Evolutionary conservation across 2,329 filamentous ascomycete genomes (phyloP).

Genomic region (Geosmithia putterillii): DNA sequence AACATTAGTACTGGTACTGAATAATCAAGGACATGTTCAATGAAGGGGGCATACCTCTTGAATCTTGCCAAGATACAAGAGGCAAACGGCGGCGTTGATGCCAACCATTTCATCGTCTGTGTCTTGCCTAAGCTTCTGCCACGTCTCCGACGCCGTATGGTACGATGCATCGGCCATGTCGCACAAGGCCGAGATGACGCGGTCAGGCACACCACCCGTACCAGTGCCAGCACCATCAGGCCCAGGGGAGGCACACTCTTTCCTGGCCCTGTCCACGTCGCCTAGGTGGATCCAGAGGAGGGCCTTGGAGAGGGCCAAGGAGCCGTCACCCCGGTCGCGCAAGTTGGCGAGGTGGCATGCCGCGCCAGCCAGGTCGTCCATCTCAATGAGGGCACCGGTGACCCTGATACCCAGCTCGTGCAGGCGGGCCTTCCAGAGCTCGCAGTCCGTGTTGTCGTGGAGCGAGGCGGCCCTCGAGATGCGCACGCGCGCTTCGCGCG

Average conservation of each 20-base stretch:
- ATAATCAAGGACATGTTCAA: too few relatives aligned
- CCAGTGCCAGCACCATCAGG: too few relatives aligned
- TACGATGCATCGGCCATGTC: slow-evolving; percentile 71
- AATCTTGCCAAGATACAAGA: slow-evolving; percentile 71
- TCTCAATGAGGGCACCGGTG: slow-evolving; percentile 60
- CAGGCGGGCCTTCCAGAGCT: slow-evolving; percentile 61
- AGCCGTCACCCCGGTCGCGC: slow-evolving; percentile 22
- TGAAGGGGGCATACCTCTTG: slow-evolving; percentile 40
- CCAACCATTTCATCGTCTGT: slow-evolving; percentile 53
- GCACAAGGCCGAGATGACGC: slow-evolving; percentile 54
- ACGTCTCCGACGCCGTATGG: slow-evolving; percentile 46
- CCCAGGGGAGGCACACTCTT: slow-evolving; percentile 9
- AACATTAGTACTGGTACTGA: not conserved
- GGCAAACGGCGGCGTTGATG: slow-evolving; percentile 74
- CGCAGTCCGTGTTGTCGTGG: slow-evolving; percentile 40
- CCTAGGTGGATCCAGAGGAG: slow-evolving; percentile 71
- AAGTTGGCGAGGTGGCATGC: slow-evolving; percentile 58
- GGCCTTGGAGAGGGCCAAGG: slow-evolving; percentile 37
- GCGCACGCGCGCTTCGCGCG: slow-evolving; percentile 57
- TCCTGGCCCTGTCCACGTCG: slow-evolving; percentile 55
- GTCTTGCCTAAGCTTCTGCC: slow-evolving; percentile 36
- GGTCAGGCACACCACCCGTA: slow-evolving; percentile 22
- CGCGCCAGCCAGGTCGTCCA: slow-evolving; percentile 78
- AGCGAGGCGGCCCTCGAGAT: slow-evolving; percentile 32
- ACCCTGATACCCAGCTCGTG: slow-evolving; percentile 61